Evolutionary conservation across 1,284 basidiomycete species (phyloP).

Genomic region (Inonotus obliquus): DNA sequence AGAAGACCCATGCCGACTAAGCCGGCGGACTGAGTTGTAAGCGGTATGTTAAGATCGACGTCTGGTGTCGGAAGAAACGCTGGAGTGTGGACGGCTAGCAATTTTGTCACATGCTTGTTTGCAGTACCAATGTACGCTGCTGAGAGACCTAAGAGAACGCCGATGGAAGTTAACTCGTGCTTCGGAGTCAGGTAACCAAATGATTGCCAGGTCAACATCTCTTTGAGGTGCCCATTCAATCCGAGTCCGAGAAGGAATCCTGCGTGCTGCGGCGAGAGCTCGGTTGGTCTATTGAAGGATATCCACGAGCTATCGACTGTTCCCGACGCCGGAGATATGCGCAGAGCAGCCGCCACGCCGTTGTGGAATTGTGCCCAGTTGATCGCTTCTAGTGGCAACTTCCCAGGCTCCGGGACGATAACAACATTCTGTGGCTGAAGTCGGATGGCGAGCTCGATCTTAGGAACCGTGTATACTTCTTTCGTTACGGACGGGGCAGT

Average conservation of each 20-base stretch:
- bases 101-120: slow-evolving; percentile 84
- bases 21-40: slow-evolving; percentile 88
- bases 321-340: slow-evolving; percentile 72
- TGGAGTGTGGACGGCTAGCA: slow-evolving; percentile 90
- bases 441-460: slow-evolving; percentile 74
- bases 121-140: slow-evolving; percentile 88
- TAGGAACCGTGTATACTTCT: slow-evolving; percentile 75
- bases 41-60: slow-evolving; percentile 85
- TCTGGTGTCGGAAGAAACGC: slow-evolving; percentile 85
- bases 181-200: slow-evolving; percentile 92
- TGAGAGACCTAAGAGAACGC: slow-evolving; percentile 86
- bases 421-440: slow-evolving; percentile 65
- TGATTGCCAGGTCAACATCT: slow-evolving; percentile 85
- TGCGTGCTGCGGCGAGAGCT: slow-evolving; percentile 87
- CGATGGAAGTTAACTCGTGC: slow-evolving; percentile 93
- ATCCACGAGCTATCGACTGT: slow-evolving; percentile 90
- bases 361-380: slow-evolving; percentile 98
- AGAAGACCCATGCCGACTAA: slow-evolving; percentile 87
- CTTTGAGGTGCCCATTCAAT: slow-evolving; percentile 83
- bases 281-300: slow-evolving; percentile 85
- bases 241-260: slow-evolving; percentile 94
- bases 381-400: slow-evolving; percentile 63
- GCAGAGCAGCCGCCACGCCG: slow-evolving; percentile 88
- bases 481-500: slow-evolving; percentile 66
- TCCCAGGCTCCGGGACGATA: slow-evolving; percentile 59